These are phyloP conservation scores for Kandelia obovata DNA, from an alignment of 345 rosid genomes.

Conservation along the genomic window DNA sequence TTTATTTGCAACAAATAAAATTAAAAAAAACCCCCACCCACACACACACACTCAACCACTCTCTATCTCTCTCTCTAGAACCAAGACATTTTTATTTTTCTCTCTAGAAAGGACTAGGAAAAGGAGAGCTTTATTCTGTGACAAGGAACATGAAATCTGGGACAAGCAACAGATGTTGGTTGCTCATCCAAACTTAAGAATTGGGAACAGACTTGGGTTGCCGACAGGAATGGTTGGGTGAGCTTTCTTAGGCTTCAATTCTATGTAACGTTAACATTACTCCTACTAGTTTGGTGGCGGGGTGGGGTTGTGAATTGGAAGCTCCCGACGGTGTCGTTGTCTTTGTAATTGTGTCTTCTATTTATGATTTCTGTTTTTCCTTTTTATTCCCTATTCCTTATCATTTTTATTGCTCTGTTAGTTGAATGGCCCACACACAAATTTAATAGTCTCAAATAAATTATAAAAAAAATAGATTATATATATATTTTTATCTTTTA, in stretches of 20 bases:
- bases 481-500: too few species aligned
- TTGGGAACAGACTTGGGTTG: not conserved
- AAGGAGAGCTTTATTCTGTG: too few species aligned
- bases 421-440: too few species aligned
- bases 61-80: not conserved
- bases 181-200: too few species aligned
- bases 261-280: conserved; percentile 6
- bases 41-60: not conserved
- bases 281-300: conserved; percentile 21
- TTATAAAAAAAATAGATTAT: too few species aligned
- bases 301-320: conserved; percentile 2
- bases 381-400: not conserved
- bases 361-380: not conserved
- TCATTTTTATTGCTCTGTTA: too few species aligned
- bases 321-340: conserved; percentile 7
- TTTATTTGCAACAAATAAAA: too few species aligned
- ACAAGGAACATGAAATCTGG: too few species aligned
- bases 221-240: not conserved
- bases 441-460: too few species aligned
- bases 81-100: not conserved
- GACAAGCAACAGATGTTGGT: too few species aligned
- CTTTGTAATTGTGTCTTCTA: conserved; percentile 6
- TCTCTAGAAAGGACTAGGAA: not conserved
- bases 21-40: too few species aligned
- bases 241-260: conserved; percentile 31